Conservation (phyloP, 225 moss, liverwort and hornwort species). For the Pseudisothecium myosuroides region DNA sequence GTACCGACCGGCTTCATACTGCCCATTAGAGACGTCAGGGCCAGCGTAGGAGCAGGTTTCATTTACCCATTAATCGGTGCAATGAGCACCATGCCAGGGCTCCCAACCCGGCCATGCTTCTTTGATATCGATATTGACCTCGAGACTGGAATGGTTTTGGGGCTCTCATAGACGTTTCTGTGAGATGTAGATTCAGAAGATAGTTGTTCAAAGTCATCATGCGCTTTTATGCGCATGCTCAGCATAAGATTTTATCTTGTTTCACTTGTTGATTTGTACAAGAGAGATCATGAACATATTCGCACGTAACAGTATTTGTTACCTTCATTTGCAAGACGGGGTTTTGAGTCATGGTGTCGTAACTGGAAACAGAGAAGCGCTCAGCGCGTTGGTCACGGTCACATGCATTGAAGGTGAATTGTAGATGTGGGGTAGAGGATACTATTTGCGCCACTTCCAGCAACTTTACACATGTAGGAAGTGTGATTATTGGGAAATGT, state of each 20-base stretch:
- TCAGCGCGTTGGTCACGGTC: too few species aligned
- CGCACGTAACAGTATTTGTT: not conserved
- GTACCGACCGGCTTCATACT: slow-evolving; percentile 72
- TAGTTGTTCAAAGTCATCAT: not conserved
- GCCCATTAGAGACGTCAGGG: slow-evolving; percentile 79
- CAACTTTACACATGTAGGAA: not conserved
- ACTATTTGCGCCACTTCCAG: not conserved
- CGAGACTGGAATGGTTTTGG: slow-evolving; percentile 66
- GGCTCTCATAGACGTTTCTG: slow-evolving; percentile 45
- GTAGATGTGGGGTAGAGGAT: not conserved
- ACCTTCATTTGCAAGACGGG: not conserved
- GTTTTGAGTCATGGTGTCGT: not conserved
- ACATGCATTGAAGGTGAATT: not conserved
- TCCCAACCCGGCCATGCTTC: slow-evolving; percentile 89
- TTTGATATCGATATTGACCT: slow-evolving; percentile 87
- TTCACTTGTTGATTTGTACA: not conserved
- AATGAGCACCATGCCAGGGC: slow-evolving; percentile 99
- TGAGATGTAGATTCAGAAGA: not conserved
- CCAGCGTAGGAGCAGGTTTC: slow-evolving; percentile 92
- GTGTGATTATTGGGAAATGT: not conserved
- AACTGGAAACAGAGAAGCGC: not conserved
- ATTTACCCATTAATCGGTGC: slow-evolving; percentile 81
- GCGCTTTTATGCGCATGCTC: not conserved
- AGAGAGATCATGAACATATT: not conserved
- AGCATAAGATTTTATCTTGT: not conserved